These are phyloP conservation scores for Mortierella sp. DNA, from an alignment of 371 early-diverging fungal species.

Conservation along the genomic window DNA sequence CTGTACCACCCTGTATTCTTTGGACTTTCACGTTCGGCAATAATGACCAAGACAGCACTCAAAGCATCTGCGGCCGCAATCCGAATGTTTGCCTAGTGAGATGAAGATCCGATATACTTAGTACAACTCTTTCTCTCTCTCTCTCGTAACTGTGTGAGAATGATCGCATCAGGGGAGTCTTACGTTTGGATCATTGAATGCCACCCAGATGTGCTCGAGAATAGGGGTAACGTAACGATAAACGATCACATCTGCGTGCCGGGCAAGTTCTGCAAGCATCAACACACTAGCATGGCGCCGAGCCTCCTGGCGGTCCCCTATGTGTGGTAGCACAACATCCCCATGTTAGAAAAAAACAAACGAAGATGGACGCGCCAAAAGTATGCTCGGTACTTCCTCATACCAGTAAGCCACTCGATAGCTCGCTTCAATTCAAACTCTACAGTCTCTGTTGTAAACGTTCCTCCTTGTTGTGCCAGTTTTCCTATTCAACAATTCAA, in stretches of 20 bases:
- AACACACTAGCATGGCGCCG: slow-evolving; percentile 90
- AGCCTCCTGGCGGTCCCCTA: slow-evolving; percentile 78
- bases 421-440: slow-evolving; percentile 91
- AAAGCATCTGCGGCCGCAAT: slow-evolving; percentile 92
- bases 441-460: slow-evolving; percentile 85
- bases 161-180: too few relatives aligned
- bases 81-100: slow-evolving; percentile 71
- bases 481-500: slow-evolving; percentile 59
- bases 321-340: neutral
- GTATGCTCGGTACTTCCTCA: neutral
- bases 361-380: too few relatives aligned
- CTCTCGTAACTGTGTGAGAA: too few relatives aligned
- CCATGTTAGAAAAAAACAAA: neutral
- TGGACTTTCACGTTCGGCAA: slow-evolving; percentile 84
- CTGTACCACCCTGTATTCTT: slow-evolving; percentile 78
- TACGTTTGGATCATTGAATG: slow-evolving; percentile 85
- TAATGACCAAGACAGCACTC: slow-evolving; percentile 83
- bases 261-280: slow-evolving; percentile 84
- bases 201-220: slow-evolving; percentile 89
- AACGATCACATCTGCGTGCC: slow-evolving; percentile 87
- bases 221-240: slow-evolving; percentile 88
- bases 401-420: slow-evolving; percentile 90
- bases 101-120: neutral
- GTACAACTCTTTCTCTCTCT: neutral
- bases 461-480: slow-evolving; percentile 80